A percentile compares a stretch with the other conserved stretches of the same genome.
Evolutionary conservation across 192 early-diverging fungal species (phyloP).

Genomic region (Podila minutissima): DNA sequence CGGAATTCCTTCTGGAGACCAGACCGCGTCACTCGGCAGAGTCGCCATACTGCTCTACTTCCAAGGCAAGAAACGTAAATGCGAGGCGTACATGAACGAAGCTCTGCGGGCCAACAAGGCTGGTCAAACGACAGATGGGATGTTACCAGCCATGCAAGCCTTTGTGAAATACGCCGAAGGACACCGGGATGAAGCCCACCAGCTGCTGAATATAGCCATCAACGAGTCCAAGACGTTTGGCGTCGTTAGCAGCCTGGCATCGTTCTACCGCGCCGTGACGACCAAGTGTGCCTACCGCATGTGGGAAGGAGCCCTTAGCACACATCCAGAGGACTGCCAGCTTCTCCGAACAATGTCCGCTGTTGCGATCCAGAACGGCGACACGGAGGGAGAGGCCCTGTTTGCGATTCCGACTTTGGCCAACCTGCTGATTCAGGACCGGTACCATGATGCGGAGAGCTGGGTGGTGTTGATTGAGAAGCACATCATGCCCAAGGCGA

Average conservation of each 20-base stretch:
- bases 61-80: slow-evolving; percentile 46
- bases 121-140: slow-evolving; percentile 41
- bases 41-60: slow-evolving; percentile 52
- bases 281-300: slow-evolving; percentile 53
- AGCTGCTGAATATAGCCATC: slow-evolving; percentile 48
- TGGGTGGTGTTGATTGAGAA: slow-evolving; percentile 52
- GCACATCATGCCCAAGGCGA: slow-evolving; percentile 39
- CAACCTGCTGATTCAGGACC: slow-evolving; percentile 50
- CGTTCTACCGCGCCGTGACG: slow-evolving; percentile 56
- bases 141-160: slow-evolving; percentile 46
- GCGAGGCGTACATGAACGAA: slow-evolving; percentile 47
- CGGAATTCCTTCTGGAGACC: slow-evolving; percentile 24
- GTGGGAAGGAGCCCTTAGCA: slow-evolving; percentile 55
- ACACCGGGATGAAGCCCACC: slow-evolving; percentile 34
- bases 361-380: slow-evolving; percentile 56
- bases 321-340: slow-evolving; percentile 36
- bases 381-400: slow-evolving; percentile 56
- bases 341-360: slow-evolving; percentile 49
- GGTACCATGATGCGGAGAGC: slow-evolving; percentile 45
- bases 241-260: slow-evolving; percentile 50
- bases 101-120: slow-evolving; percentile 27
- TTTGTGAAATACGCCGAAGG: slow-evolving; percentile 56
- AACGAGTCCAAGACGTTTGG: slow-evolving; percentile 50
- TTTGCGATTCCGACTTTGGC: slow-evolving; percentile 54
- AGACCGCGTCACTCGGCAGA: slow-evolving; percentile 50